These are phyloP conservation scores for Termitomyces sp. DNA, from an alignment of 768 basidiomycete genomes.

Conservation along the genomic window DNA sequence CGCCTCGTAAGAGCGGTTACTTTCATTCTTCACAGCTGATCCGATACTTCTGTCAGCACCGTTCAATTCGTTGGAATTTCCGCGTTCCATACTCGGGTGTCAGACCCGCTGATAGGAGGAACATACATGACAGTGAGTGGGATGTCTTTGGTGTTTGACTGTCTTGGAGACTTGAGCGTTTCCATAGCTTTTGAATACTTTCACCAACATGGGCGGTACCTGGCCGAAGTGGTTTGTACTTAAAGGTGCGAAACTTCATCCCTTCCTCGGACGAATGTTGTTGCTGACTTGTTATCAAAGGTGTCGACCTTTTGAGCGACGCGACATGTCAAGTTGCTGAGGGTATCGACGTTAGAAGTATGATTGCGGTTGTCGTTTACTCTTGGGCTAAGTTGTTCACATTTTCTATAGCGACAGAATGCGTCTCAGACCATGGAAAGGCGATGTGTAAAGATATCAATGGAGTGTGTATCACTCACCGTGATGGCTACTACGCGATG, in stretches of 20 bases:
- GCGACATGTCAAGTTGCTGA: constrained; percentile 79
- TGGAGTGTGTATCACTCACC: constrained; percentile 78
- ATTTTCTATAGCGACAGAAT: constrained; percentile 62
- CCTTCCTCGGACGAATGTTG: background rate
- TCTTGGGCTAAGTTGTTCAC: background rate
- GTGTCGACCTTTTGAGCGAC: constrained; percentile 83
- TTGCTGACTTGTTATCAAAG: constrained; percentile 30
- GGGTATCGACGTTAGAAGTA: constrained; percentile 55
- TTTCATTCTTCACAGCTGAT: background rate
- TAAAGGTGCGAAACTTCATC: constrained; percentile 50
- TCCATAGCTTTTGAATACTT: constrained; percentile 84
- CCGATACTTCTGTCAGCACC: constrained; percentile 48
- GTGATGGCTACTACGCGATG: constrained; percentile 91
- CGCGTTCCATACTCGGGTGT: constrained; percentile 97
- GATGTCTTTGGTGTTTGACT: background rate
- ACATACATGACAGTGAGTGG: constrained; percentile 95
- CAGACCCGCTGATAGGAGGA: constrained; percentile 95
- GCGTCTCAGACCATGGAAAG: constrained; percentile 92
- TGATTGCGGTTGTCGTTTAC: constrained; percentile 3
- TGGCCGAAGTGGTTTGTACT: constrained; percentile 97
- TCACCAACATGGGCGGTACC: constrained; percentile 94
- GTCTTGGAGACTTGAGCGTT: background rate
- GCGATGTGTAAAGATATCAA: constrained; percentile 66
- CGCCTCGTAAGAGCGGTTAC: constrained; percentile 56
- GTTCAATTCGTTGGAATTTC: constrained; percentile 99